phyloP scores from a whole-genome alignment of 345 rosid genomes.

The Reutealis trisperma region DNA sequence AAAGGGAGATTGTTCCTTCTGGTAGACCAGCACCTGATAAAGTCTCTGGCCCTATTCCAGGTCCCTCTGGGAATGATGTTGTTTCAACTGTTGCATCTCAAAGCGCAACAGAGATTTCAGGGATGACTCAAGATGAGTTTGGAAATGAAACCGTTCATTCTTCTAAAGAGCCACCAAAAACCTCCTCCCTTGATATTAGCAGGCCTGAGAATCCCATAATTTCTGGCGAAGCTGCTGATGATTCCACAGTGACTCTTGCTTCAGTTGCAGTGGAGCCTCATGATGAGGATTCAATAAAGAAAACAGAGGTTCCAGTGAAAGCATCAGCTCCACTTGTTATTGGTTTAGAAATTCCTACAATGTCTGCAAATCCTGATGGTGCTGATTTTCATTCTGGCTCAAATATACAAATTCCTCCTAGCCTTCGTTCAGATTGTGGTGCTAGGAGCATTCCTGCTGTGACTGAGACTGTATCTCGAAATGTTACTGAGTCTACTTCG shows the following conservation, averaged over 20 bases:
- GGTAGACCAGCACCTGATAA: conserved; percentile 11
- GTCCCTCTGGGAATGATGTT: conserved; percentile 15
- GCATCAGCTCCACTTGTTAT: not conserved
- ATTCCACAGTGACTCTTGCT: conserved; percentile 5
- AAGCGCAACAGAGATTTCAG: conserved; percentile 7
- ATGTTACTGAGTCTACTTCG: not conserved
- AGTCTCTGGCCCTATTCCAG: conserved; percentile 13
- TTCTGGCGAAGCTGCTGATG: conserved; percentile 13
- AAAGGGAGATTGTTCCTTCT: conserved; percentile 16
- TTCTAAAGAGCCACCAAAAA: conserved; percentile 15
- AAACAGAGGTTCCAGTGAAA: conserved; percentile 12
- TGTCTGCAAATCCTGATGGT: conserved; percentile 20
- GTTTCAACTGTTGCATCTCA: conserved; percentile 16
- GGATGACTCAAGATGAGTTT: conserved; percentile 5
- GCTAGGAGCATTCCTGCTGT: not conserved
- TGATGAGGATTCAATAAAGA: conserved; percentile 5
- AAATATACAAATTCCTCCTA: not conserved
- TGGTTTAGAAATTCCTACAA: not conserved
- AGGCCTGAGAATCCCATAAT: not conserved
- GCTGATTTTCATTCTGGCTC: not conserved
- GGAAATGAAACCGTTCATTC: conserved; percentile 10
- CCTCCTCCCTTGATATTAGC: conserved; percentile 19
- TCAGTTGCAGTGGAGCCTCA: conserved; percentile 11
- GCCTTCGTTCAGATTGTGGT: conserved; percentile 6
- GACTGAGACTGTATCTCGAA: not conserved